phyloP scores from a whole-genome alignment of 129 eudicot genomes.

The Arctium minus region DNA sequence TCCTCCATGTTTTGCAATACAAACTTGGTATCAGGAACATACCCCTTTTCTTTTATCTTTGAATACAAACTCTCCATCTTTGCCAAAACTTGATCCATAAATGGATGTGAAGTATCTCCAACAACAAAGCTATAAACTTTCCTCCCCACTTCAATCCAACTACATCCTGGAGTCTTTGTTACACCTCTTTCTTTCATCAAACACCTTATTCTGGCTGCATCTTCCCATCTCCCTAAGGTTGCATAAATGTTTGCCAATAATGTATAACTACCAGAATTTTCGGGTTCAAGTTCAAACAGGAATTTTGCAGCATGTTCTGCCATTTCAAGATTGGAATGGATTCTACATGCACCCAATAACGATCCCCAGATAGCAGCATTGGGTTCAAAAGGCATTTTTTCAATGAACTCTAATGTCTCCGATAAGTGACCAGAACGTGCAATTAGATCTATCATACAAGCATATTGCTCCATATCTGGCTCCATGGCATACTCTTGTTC shows the following conservation, averaged over 20 bases:
- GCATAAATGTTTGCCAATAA: slow-evolving; percentile 41
- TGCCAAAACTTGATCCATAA: slow-evolving; percentile 22
- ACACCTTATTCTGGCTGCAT: slow-evolving; percentile 29
- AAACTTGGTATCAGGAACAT: slow-evolving; percentile 39
- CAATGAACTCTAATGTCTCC: slow-evolving; percentile 29
- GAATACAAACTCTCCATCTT: slow-evolving; percentile 22
- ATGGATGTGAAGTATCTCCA: slow-evolving; percentile 34
- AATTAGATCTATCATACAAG: slow-evolving; percentile 42
- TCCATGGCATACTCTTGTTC: slow-evolving; percentile 25
- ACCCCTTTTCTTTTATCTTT: slow-evolving; percentile 32
- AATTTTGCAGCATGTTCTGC: slow-evolving; percentile 38
- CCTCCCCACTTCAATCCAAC: slow-evolving; percentile 44
- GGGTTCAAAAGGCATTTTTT: slow-evolving; percentile 45
- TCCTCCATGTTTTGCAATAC: slow-evolving; percentile 41
- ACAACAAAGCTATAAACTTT: slow-evolving; percentile 36
- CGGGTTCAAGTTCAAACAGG: slow-evolving; percentile 35
- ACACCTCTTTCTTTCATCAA: slow-evolving; percentile 35
- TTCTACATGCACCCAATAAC: slow-evolving; percentile 38
- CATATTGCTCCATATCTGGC: slow-evolving; percentile 37
- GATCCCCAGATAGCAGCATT: slow-evolving; percentile 45
- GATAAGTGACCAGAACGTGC: slow-evolving; percentile 35
- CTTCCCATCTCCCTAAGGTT: slow-evolving; percentile 36
- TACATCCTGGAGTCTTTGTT: slow-evolving; percentile 33
- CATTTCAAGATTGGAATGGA: slow-evolving; percentile 38
- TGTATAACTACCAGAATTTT: slow-evolving; percentile 34